Percentiles rank a stretch among this genome's conserved stretches.
Conservation (phyloP, 1,284 basidiomycete genomes). For the Cutaneotrichosporon sp. region DNA sequence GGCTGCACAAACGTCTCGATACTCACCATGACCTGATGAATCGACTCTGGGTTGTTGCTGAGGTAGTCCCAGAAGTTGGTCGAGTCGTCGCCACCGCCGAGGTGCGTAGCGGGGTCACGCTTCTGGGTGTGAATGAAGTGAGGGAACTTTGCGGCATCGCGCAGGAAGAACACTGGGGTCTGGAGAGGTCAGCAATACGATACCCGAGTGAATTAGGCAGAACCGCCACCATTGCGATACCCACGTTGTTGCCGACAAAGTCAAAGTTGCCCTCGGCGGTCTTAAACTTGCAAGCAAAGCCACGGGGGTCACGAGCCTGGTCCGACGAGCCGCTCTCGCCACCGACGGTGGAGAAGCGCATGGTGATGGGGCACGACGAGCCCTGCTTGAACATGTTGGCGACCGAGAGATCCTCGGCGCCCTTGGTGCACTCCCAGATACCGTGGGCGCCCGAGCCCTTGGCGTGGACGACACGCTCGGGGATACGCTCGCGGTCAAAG, state of each 20-base stretch:
- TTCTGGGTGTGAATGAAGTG: constrained; percentile 95
- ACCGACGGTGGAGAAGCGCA: constrained; percentile 52
- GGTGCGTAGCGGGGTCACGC: constrained; percentile 55
- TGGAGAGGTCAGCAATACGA: background rate
- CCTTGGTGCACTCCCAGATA: constrained; percentile 79
- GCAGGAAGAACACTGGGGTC: constrained; percentile 61
- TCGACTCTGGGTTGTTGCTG: constrained; percentile 78
- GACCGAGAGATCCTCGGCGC: constrained; percentile 71
- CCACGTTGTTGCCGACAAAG: constrained; percentile 72
- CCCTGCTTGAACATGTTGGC: constrained; percentile 70
- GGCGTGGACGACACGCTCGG: constrained; percentile 72
- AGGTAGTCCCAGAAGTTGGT: constrained; percentile 70
- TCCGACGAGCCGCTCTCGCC: constrained; percentile 82
- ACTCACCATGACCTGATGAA: constrained; percentile 70
- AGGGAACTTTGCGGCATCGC: constrained; percentile 54
- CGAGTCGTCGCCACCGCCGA: constrained; percentile 34
- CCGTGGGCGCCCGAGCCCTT: constrained; percentile 73
- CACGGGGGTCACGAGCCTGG: constrained; percentile 78
- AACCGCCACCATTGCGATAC: constrained; percentile 57
- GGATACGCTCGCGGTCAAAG: constrained; percentile 58
- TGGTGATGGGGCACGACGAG: constrained; percentile 55
- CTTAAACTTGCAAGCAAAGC: constrained; percentile 84
- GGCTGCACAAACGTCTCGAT: background rate
- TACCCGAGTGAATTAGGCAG: background rate
- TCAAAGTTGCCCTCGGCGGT: constrained; percentile 87